These are phyloP conservation scores for Cetraspora pellucida DNA, from an alignment of 192 early-diverging fungal species.

Conservation along the genomic window DNA sequence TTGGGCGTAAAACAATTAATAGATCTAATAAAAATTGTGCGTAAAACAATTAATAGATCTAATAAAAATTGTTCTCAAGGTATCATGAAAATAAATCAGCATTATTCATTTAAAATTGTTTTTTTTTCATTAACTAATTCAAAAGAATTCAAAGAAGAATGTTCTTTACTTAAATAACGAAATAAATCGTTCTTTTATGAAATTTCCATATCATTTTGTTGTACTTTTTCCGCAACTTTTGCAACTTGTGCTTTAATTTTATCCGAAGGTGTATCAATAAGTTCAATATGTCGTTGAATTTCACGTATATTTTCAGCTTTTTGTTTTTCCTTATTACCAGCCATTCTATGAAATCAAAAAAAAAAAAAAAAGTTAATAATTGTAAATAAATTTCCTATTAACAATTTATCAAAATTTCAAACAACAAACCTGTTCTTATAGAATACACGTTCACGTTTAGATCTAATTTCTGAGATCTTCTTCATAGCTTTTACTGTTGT, in stretches of 20 bases:
- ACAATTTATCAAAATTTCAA: background rate
- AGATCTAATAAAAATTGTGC: no score
- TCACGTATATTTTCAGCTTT: slow-evolving; percentile 72
- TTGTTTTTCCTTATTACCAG: slow-evolving; percentile 83
- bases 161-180: no score
- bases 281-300: slow-evolving; percentile 86
- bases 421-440: slow-evolving; percentile 71
- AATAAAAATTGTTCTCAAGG: no score
- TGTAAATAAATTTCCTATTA: background rate
- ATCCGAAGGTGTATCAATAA: slow-evolving; percentile 65
- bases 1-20: no score
- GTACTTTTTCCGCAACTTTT: slow-evolving; percentile 55
- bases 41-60: no score
- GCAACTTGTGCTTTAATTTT: slow-evolving; percentile 67
- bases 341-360: slow-evolving; percentile 51
- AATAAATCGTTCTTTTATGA: slow-evolving; percentile 56
- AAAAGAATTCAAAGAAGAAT: no score
- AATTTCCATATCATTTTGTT: slow-evolving; percentile 69
- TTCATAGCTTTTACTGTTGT: slow-evolving; percentile 99
- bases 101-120: no score
- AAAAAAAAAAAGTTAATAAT: background rate
- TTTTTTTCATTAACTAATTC: no score
- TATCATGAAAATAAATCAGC: no score
- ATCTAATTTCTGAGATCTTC: slow-evolving; percentile 91
- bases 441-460: slow-evolving; percentile 90